Conservation (phyloP, 139 green algal species). For the Picochlorum sp. region DNA sequence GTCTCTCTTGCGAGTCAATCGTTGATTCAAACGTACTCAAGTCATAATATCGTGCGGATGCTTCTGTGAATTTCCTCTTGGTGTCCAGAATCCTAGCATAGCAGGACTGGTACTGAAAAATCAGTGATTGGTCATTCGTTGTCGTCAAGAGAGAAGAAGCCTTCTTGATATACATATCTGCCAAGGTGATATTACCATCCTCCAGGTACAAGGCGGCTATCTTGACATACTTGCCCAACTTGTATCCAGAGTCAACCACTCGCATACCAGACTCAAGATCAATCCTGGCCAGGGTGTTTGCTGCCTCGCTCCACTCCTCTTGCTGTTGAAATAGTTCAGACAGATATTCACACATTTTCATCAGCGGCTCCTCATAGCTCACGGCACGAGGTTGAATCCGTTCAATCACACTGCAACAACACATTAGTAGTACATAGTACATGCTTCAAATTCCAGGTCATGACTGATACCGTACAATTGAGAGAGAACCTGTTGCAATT, state of each 20-base stretch:
- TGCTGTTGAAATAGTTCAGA: constrained; percentile 44
- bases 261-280: constrained; percentile 74
- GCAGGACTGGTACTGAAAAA: constrained; percentile 94
- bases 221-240: constrained; percentile 81
- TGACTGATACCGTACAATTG: constrained; percentile 42
- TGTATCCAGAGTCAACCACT: constrained; percentile 61
- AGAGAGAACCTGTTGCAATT: constrained; percentile 58
- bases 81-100: constrained; percentile 92
- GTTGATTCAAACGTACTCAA: constrained; percentile 43
- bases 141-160: constrained; percentile 65
- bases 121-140: constrained; percentile 66
- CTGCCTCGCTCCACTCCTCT: constrained; percentile 84
- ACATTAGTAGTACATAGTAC: no score
- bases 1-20: constrained; percentile 39
- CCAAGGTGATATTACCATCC: constrained; percentile 84
- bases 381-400: constrained; percentile 63
- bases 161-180: constrained; percentile 92
- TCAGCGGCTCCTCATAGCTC: constrained; percentile 78
- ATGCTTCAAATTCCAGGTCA: no score
- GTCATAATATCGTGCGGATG: constrained; percentile 80
- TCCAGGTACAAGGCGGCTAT: constrained; percentile 92
- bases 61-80: constrained; percentile 91
- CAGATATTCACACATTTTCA: constrained; percentile 51
- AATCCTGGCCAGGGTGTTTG: constrained; percentile 79
- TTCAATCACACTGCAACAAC: constrained; percentile 54